A percentile compares a stretch with the other conserved stretches of the same genome.
Evolutionary conservation across 2,329 filamentous ascomycete species (phyloP).

Genomic region (Drechslerella dactyloides): DNA sequence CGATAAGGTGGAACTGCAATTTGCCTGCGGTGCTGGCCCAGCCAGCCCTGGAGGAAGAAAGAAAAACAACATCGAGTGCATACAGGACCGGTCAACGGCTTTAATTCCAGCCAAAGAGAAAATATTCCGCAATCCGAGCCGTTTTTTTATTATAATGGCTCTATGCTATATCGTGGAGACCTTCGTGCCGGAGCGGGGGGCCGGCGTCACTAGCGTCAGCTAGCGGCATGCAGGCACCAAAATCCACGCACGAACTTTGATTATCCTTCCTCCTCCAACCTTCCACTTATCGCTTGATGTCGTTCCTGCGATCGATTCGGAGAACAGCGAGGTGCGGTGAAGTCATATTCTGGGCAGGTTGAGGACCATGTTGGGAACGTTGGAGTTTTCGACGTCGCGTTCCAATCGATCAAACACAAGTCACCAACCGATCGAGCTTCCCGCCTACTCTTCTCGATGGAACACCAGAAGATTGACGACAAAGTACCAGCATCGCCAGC

Average conservation of each 20-base stretch:
- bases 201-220: neutral
- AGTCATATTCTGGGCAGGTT: too few species aligned
- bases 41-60: too few species aligned
- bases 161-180: neutral
- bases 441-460: too few species aligned
- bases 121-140: constrained; percentile 8
- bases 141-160: neutral
- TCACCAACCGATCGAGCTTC: too few species aligned
- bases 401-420: too few species aligned
- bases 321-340: neutral
- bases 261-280: neutral
- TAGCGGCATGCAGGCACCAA: constrained; percentile 8
- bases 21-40: neutral
- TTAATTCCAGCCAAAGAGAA: neutral
- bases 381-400: too few species aligned
- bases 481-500: too few species aligned
- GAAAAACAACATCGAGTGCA: too few species aligned
- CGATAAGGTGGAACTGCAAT: neutral
- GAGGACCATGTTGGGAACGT: too few species aligned
- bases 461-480: too few species aligned
- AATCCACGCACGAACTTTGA: neutral
- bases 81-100: too few species aligned
- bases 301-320: neutral
- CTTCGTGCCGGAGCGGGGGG: constrained; percentile 4
- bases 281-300: neutral